Evolutionary conservation across 768 basidiomycete genomes (phyloP), one percentile per base, ranked within the genome.

Genomic region (Coprinopsis marcescibilis): DNA sequence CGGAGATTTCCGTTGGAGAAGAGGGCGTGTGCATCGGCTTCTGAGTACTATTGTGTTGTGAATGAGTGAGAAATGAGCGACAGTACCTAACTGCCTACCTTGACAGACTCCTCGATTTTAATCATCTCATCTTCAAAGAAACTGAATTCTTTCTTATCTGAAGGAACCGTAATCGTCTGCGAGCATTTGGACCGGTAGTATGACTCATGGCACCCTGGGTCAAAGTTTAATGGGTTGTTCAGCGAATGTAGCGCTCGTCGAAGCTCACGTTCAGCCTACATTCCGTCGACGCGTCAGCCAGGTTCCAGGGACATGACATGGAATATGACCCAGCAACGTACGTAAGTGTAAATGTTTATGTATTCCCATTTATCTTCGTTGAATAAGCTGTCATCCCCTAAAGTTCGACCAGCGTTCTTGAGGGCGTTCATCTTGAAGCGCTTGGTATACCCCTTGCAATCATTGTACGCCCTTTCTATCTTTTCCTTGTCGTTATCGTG

Each of bases 401-500:
- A 71, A 17, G 75, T 71, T 19, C 72, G 66, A 10, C 87, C 85
- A 1, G 86, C 86, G 6, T 70, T 77, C 45, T 66, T 74, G 44
- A 95, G 71, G 0, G 87, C 92, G 55, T 96, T 92, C 78, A 93
- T 82, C 51, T 93, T 86, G 58, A 95, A 95, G 11, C 66, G 66
- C 55, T 67, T 71, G 0, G 89, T 91, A 52, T 80, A 66, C 3
- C 86, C 90, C 50, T 77, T 73, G 3, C 72, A 68, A 55, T 96
- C 93, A 55, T 94, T 85, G 65, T 97, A 96, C 0, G 94, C 93
- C n/a, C 68, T 60, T 60, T 94, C 89, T 45, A 98, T 85, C 50
- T 76, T 68, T 14, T 65, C 60, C 45, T 73, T 72, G 29, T 76
- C 76, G 53, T 88, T 85, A 59, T 85, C 78, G 46, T 90, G 89